Base-by-base conservation (phyloP, 192 early-diverging fungal species). In the Funneliformis mosseae region DNA sequence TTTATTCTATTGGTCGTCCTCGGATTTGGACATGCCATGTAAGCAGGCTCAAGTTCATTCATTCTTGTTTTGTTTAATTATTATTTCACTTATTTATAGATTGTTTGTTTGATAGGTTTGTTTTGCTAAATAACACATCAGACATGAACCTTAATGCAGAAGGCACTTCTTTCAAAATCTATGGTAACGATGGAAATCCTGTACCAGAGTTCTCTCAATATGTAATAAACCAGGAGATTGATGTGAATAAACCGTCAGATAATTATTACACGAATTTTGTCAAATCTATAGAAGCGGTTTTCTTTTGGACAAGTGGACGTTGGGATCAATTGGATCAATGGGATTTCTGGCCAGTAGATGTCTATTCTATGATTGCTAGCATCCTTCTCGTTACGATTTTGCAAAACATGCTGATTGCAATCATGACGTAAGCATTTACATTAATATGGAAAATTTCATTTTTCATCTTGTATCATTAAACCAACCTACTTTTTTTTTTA, bases 291-390 rank as follows among this genome's bases (percentile, higher is more conserved):
- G 28, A 61, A 42, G 50, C 74, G 5, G 74, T 76, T 27, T 76
- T 45, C 38, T 76, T 76, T 61, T 76, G 74, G 74, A 76, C 42
- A 61, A 28, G 38, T 42, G 74, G 74, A n/a, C 23, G 74, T 61
- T 76, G 74, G 74, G 74, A 76, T 76, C 74, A 76, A 61, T 28
- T 76, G 21, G 25, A 28, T 11, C 23, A 76, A n/a, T 76, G 74
- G 74, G 33, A 43, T 76, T 61, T 60, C 28, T 61, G 33, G 50
- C 55, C 74, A 18, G 59, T 76, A 4, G 55, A 76, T 76, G 60
- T 76, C 21, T n/a, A 61, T 25, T 21, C 38, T 70, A 70, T 70
- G 7, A 39, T 70, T 28, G 68, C 14, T 41, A 76, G 74, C 18
- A 39, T 76, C 8, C 18, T 76, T 16, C 21, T 76, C 4, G 74